Conservation (phyloP, 2,329 filamentous ascomycete genomes). For the Aspergillus sp. region DNA sequence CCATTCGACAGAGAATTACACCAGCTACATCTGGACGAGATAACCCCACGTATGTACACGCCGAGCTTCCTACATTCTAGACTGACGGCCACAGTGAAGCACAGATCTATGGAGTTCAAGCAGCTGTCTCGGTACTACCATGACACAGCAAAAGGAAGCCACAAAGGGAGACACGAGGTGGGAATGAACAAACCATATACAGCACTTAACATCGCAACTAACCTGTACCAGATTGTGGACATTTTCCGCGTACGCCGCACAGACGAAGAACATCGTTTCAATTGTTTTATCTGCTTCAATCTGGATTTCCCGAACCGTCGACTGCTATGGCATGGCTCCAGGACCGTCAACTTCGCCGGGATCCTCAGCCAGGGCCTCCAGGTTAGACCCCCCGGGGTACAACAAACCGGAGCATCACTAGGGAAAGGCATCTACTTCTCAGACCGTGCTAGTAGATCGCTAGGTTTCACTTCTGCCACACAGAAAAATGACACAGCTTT, state of each 20-base stretch:
- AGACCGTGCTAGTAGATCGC: background rate
- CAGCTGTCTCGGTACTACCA: too few species aligned
- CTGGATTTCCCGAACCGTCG: too few species aligned
- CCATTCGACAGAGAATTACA: background rate
- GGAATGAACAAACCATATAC: too few species aligned
- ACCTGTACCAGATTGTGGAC: background rate
- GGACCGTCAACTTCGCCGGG: background rate
- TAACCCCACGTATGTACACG: background rate
- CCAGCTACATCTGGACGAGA: background rate
- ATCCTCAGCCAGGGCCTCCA: background rate
- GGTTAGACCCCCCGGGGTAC: background rate
- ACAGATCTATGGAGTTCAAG: background rate
- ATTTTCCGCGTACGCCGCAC: constrained; percentile 1
- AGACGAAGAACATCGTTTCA: background rate
- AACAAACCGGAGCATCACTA: background rate
- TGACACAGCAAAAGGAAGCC: too few species aligned
- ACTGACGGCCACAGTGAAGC: background rate
- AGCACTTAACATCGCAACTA: too few species aligned
- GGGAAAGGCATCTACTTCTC: background rate
- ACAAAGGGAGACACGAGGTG: too few species aligned
- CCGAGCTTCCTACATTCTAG: too few species aligned
- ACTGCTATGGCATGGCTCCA: background rate
- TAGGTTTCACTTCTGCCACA: too few species aligned
- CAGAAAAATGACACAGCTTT: too few species aligned
- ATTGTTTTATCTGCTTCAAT: too few species aligned